Evolutionary conservation across 768 basidiomycete genomes (phyloP), one percentile per base, ranked within the genome.

Genomic region (Boletales sp.): DNA sequence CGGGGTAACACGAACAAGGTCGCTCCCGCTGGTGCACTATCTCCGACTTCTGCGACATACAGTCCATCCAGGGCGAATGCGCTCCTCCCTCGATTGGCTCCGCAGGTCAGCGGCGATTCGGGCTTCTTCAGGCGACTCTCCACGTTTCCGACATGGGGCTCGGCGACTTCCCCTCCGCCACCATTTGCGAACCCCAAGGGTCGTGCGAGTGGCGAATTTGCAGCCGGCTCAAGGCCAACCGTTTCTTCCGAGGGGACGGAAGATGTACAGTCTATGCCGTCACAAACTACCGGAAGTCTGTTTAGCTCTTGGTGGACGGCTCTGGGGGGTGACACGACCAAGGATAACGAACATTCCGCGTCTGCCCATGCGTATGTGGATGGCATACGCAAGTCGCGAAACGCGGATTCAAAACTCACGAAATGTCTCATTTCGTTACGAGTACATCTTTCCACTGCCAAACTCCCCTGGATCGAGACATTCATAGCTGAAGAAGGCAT

Each of bases 361-460:
- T 72, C 81, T 2, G 78, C 83, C 7, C 78, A 72, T 56, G 80
- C 77, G 71, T 89, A 87, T 67, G 81, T 84, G 35, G 76, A 83
- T 42, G 73, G 75, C 11, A 72, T 93, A 46, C 78, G 77, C 45
- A 74, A 68, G 14, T 73, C 73, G 44, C 88, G 77, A 57, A 57
- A 74, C 5, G 69, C 73, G 9, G 83, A 86, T 57, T 68, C 77
- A 35, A 83, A 80, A 59, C 74, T 93, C 25, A 74, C 80, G 44
- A 92, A 89, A 61, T 83, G 89, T 58, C 72, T 96, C 2, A 86
- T 92, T 38, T 82, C 86, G 1, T 73, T 97, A 15, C 83, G 93
- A 3, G 87, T 94, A 0, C 87, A 91, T 59, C 72, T 96, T 1
- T 90, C 92, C 3, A 94, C 92, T 0, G 89, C 87, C 0, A 84